Evolutionary conservation across 306 rosid species (phyloP).

Genomic region (Fragaria vesca): DNA sequence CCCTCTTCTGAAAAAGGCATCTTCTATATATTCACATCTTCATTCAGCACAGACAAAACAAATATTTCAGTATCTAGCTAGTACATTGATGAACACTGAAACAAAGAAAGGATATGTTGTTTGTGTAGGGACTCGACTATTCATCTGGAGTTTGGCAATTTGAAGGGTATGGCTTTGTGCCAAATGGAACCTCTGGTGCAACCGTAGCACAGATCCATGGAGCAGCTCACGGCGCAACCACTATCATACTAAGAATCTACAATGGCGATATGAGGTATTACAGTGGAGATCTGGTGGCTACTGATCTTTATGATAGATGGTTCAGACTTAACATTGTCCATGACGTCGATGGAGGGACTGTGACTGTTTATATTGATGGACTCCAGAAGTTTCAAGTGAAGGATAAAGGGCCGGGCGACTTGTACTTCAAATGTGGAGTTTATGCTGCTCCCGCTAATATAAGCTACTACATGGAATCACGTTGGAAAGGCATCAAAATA

Average conservation of each 20-base stretch:
- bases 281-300: slow-evolving; percentile 23
- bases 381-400: neutral
- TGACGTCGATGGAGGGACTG: slow-evolving; percentile 33
- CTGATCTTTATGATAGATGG: slow-evolving; percentile 43
- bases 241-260: slow-evolving; percentile 36
- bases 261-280: slow-evolving; percentile 42
- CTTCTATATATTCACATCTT: too few relatives aligned
- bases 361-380: slow-evolving; percentile 23
- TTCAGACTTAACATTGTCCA: slow-evolving; percentile 42
- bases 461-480: slow-evolving; percentile 30
- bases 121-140: slow-evolving; percentile 39
- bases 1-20: too few relatives aligned
- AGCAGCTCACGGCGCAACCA: slow-evolving; percentile 33
- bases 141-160: slow-evolving; percentile 50
- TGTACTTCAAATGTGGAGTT: slow-evolving; percentile 34
- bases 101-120: too few relatives aligned
- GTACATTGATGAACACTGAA: too few relatives aligned
- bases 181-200: slow-evolving; percentile 47
- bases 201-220: slow-evolving; percentile 48
- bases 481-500: slow-evolving; percentile 23
- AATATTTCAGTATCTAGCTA: too few relatives aligned
- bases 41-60: too few relatives aligned
- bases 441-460: slow-evolving; percentile 20
- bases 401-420: slow-evolving; percentile 9
- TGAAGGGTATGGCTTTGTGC: slow-evolving; percentile 51